Conservation (phyloP, 2,329 filamentous ascomycete genomes). For the Nemania serpens region DNA sequence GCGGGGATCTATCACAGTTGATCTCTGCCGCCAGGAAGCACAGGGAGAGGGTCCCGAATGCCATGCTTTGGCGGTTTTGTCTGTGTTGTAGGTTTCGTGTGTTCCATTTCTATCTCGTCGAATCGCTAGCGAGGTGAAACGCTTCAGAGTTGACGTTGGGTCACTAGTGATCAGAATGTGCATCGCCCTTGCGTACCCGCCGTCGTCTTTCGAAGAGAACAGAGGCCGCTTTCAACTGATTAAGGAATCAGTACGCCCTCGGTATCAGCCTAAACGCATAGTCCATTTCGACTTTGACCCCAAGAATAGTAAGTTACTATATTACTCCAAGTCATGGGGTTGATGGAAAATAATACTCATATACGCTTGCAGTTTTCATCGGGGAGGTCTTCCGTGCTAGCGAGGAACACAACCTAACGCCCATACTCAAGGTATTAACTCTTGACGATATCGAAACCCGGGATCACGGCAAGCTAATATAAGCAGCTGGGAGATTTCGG, state of each 20-base stretch:
- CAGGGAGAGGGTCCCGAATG: constrained; percentile 15
- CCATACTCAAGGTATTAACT: constrained; percentile 27
- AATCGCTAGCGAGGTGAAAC: not conserved
- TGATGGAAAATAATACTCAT: not conserved
- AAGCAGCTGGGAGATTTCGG: constrained; percentile 31
- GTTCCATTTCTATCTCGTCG: not conserved
- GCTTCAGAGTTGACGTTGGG: not conserved
- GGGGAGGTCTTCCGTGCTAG: not conserved
- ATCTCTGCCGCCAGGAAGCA: constrained; percentile 11
- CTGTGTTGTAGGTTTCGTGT: constrained; percentile 24
- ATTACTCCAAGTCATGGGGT: not conserved
- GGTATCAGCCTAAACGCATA: constrained; percentile 6
- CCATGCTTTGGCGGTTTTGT: constrained; percentile 27
- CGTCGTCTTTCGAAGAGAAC: not conserved
- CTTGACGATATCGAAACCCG: too few species aligned
- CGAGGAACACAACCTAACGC: constrained; percentile 16
- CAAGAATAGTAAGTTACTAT: constrained; percentile 26
- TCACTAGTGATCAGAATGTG: constrained; percentile 28
- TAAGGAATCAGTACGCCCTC: constrained; percentile 13
- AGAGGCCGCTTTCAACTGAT: constrained; percentile 2
- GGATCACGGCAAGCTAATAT: not conserved
- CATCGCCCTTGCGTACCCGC: constrained; percentile 28
- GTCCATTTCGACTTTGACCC: constrained; percentile 33
- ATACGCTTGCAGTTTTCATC: constrained; percentile 22
- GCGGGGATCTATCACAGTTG: constrained; percentile 22